Conservation (phyloP, 352 stramenopile species). For the Pythium brassicae region DNA sequence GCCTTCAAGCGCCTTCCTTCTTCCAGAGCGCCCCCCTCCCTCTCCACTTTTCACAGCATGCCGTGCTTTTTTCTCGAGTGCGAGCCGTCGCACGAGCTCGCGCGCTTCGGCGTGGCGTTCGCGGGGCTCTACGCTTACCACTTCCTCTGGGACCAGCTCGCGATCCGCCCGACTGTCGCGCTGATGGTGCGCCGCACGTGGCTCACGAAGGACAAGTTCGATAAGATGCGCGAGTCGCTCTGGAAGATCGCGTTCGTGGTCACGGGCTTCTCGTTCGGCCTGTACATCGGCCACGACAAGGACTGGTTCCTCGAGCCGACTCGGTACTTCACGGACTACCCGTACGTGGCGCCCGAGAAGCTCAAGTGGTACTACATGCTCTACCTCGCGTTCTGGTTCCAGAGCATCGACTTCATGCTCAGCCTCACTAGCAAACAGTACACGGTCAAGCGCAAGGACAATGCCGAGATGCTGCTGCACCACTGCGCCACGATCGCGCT, state of each 20-base stretch:
- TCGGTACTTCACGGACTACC: constrained; percentile 60
- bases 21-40: too few relatives aligned
- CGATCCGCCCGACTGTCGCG: constrained; percentile 50
- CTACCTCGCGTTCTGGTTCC: constrained; percentile 79
- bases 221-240: constrained; percentile 82
- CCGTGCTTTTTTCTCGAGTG: constrained; percentile 72
- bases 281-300: constrained; percentile 58
- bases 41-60: constrained; percentile 21
- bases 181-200: constrained; percentile 34
- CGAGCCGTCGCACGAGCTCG: constrained; percentile 39
- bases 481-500: constrained; percentile 74
- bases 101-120: constrained; percentile 54
- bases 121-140: constrained; percentile 66
- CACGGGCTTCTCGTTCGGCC: constrained; percentile 50
- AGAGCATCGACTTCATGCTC: constrained; percentile 84
- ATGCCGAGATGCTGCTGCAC: constrained; percentile 77
- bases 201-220: constrained; percentile 53
- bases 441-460: constrained; percentile 79
- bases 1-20: too few relatives aligned
- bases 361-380: constrained; percentile 85
- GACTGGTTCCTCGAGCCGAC: constrained; percentile 75
- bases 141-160: constrained; percentile 55
- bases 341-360: constrained; percentile 35
- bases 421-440: constrained; percentile 80
- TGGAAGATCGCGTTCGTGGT: constrained; percentile 79